Evolutionary conservation across 1,139 yeast species (phyloP).

Genomic region (Trichomonascaceae sp.): DNA sequence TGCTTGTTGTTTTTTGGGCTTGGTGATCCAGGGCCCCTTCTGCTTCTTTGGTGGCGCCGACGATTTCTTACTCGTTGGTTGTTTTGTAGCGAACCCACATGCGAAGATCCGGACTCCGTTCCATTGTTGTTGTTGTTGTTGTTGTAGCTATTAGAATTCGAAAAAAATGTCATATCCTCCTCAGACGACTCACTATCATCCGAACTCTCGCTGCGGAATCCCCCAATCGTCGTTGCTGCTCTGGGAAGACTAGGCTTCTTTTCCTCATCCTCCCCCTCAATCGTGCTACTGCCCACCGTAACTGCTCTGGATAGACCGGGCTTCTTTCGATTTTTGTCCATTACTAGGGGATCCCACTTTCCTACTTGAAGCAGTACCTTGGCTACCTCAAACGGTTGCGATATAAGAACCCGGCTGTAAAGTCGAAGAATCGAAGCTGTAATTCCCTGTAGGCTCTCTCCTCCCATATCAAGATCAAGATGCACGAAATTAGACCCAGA

Average conservation of each 20-base stretch:
- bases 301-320: not conserved
- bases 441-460: constrained; percentile 18
- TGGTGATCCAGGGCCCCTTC: not conserved
- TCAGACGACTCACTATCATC: not conserved
- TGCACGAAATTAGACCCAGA: constrained; percentile 9
- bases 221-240: constrained; percentile 1
- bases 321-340: constrained; percentile 3
- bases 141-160: not conserved
- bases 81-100: no score
- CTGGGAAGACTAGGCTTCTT: not conserved
- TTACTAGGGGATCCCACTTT: constrained; percentile 18
- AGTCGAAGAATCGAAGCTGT: constrained; percentile 50
- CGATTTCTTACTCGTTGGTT: no score
- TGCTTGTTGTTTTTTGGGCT: no score
- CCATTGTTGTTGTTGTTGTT: not conserved
- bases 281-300: no score
- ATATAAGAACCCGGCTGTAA: constrained; percentile 51
- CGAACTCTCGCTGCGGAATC: not conserved
- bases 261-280: constrained; percentile 5
- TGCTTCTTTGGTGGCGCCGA: not conserved
- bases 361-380: constrained; percentile 75
- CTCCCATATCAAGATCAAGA: constrained; percentile 8
- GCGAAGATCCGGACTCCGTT: not conserved
- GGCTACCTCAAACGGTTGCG: constrained; percentile 85
- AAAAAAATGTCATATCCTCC: not conserved